phyloP scores from a whole-genome alignment of 208 protist species.

The Acanthamoeba pearcei region DNA sequence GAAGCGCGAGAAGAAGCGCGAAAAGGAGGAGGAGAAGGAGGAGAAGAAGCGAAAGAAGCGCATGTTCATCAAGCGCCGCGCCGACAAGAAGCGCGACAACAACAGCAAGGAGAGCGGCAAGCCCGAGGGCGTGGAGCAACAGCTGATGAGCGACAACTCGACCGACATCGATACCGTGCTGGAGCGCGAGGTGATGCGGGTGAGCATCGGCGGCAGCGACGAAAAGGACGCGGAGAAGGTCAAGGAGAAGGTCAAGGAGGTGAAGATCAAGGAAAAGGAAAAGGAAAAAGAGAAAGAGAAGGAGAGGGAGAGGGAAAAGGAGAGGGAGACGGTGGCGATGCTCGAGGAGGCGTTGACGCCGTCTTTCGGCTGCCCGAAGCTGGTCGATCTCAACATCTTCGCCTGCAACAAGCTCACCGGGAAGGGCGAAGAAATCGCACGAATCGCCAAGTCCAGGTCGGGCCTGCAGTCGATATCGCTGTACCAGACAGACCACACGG shows the following conservation, averaged over 20 bases:
- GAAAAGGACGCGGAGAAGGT: neutral
- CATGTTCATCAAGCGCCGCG: conserved; percentile 56
- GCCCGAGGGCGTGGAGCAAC: neutral
- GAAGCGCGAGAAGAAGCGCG: conserved; percentile 42
- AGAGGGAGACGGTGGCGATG: neutral
- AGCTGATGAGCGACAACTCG: neutral
- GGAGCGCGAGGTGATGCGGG: neutral
- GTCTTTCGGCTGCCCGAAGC: conserved; percentile 28
- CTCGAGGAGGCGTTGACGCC: neutral
- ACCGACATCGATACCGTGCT: neutral
- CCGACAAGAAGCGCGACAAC: conserved; percentile 11
- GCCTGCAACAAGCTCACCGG: conserved; percentile 57
- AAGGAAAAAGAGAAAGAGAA: neutral
- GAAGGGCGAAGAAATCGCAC: conserved; percentile 63
- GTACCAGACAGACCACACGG: conserved; percentile 64
- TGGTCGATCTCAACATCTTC: conserved; percentile 55
- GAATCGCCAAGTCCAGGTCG: conserved; percentile 52
- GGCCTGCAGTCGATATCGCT: conserved; percentile 61
- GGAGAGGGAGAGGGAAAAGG: neutral
- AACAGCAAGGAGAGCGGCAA: neutral
- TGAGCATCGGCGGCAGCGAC: neutral
- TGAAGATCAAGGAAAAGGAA: neutral
- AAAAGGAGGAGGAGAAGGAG: conserved; percentile 46
- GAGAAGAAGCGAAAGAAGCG: conserved; percentile 48
- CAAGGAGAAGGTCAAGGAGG: neutral